These are phyloP conservation scores for Ocimum tenuiflorum DNA, from an alignment of 257 asterid genomes.

Conservation along the genomic window DNA sequence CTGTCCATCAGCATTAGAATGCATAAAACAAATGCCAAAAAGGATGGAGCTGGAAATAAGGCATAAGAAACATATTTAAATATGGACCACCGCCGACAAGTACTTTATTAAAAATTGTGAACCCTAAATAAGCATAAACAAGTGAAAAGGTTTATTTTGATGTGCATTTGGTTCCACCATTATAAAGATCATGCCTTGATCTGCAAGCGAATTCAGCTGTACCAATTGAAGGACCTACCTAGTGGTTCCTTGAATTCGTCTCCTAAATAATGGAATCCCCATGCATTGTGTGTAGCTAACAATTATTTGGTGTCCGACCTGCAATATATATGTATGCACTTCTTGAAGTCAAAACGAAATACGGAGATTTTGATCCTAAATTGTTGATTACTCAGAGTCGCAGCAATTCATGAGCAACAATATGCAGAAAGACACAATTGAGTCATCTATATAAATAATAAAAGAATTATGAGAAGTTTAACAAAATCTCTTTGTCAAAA, in stretches of 20 bases:
- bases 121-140: background rate
- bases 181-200: background rate
- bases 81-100: background rate
- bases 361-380: background rate
- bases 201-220: conserved; percentile 9
- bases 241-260: conserved; percentile 86
- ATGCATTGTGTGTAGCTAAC: conserved; percentile 78
- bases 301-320: conserved; percentile 96
- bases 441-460: background rate
- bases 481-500: background rate
- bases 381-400: background rate
- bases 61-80: background rate
- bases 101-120: background rate
- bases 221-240: conserved; percentile 46
- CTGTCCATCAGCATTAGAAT: background rate
- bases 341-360: background rate
- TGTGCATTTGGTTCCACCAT: background rate
- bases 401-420: background rate
- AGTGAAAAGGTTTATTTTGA: background rate
- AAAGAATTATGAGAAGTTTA: background rate
- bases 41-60: background rate
- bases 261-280: conserved; percentile 88
- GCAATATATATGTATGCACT: conserved; percentile 15
- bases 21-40: background rate
- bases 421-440: background rate